Conservation (phyloP, 2,329 filamentous ascomycete species). For the Botrytis fragariae region DNA sequence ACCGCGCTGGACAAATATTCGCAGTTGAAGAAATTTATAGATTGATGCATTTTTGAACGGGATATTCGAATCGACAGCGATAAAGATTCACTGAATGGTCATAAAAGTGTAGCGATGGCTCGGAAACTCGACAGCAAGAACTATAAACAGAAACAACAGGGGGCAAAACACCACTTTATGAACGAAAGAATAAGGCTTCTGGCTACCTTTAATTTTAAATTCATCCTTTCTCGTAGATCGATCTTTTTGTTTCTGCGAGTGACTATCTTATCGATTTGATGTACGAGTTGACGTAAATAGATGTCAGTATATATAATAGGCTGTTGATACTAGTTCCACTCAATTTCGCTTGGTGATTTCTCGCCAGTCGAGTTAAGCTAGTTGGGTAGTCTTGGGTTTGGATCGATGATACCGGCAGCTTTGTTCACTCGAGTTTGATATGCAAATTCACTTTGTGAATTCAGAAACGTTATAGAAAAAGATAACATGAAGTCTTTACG, state of each 20-base stretch:
- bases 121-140: neutral
- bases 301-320: neutral
- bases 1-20: accelerated
- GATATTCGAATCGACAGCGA: no score
- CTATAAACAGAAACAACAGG: no score
- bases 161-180: no score
- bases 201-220: neutral
- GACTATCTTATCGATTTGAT: no score
- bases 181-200: neutral
- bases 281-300: neutral
- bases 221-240: accelerated
- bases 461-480: neutral
- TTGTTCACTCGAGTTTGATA: neutral
- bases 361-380: neutral
- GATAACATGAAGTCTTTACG: neutral
- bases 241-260: no score
- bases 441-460: neutral
- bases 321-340: neutral
- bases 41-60: no score
- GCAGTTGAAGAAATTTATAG: no score
- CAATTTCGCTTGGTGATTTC: neutral
- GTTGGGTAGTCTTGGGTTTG: neutral
- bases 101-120: neutral
- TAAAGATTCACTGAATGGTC: no score
- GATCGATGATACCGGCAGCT: neutral